Percentiles rank a stretch among this genome's conserved stretches.
These are phyloP conservation scores for Vanrija sp. DNA, from an alignment of 1,284 basidiomycete genomes.

Conservation along the genomic window DNA sequence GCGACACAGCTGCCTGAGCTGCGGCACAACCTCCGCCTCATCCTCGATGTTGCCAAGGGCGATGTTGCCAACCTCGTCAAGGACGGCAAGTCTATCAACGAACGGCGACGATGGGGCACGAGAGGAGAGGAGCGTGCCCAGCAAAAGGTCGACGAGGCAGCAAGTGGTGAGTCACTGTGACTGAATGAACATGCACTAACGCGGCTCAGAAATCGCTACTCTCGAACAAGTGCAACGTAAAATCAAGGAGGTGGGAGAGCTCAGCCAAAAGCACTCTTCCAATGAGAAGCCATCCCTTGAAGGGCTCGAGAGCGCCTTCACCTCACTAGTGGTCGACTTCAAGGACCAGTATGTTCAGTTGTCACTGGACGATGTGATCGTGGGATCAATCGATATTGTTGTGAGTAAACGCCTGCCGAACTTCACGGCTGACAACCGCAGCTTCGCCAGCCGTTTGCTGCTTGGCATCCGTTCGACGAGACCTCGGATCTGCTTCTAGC, in stretches of 20 bases:
- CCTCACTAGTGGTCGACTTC: conserved; percentile 66
- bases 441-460: conserved; percentile 25
- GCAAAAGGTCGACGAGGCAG: conserved; percentile 61
- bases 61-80: conserved; percentile 82
- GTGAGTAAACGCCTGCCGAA: conserved; percentile 48
- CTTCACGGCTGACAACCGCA: conserved; percentile 1
- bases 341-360: conserved; percentile 73
- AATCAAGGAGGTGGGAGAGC: conserved; percentile 62
- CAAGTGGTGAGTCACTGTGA: conserved; percentile 20
- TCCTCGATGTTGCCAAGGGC: conserved; percentile 72
- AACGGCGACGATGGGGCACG: conserved; percentile 66
- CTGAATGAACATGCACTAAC: background rate
- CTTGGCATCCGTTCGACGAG: conserved; percentile 41
- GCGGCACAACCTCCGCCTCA: conserved; percentile 85
- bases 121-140: conserved; percentile 63
- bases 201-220: conserved; percentile 62
- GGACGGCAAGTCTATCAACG: conserved; percentile 78
- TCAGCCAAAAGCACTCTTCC: conserved; percentile 59
- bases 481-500: conserved; percentile 34
- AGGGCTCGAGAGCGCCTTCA: conserved; percentile 65
- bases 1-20: conserved; percentile 87
- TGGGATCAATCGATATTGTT: conserved; percentile 79
- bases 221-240: conserved; percentile 70
- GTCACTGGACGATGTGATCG: conserved; percentile 81
- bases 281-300: conserved; percentile 63